A percentile compares a stretch with the other conserved stretches of the same genome.
Evolutionary conservation across 345 rosid genomes (phyloP).

Genomic region (Populus nigra): DNA sequence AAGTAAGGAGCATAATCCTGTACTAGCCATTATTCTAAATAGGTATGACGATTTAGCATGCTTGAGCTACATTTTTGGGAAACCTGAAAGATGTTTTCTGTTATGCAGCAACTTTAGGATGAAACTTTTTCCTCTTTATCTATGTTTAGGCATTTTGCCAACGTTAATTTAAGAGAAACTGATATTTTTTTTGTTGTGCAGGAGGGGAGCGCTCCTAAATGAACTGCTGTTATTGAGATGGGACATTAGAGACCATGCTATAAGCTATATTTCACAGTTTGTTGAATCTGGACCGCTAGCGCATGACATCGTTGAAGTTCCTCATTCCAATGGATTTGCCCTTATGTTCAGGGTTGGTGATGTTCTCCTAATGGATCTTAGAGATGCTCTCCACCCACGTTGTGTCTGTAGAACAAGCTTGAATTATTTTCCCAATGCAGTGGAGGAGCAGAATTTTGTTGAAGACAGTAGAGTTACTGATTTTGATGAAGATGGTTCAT

Average conservation of each 20-base stretch:
- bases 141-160: conserved; percentile 19
- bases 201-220: conserved; percentile 64
- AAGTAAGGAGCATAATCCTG: conserved; percentile 65
- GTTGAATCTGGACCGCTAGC: conserved; percentile 81
- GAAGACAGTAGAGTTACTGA: conserved; percentile 81
- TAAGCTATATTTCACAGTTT: conserved; percentile 50
- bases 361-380: conserved; percentile 92
- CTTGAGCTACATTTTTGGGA: conserved; percentile 23
- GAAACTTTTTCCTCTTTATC: conserved; percentile 9
- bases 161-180: conserved; percentile 21
- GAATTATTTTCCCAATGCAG: conserved; percentile 52
- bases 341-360: conserved; percentile 90
- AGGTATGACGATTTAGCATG: conserved; percentile 55
- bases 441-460: conserved; percentile 66
- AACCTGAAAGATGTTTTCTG: conserved; percentile 6
- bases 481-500: conserved; percentile 90
- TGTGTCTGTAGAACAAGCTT: conserved; percentile 71
- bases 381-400: conserved; percentile 69
- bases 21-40: conserved; percentile 80
- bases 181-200: conserved; percentile 38
- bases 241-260: conserved; percentile 55
- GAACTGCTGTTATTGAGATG: conserved; percentile 70
- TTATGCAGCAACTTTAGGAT: conserved; percentile 14
- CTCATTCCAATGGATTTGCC: conserved; percentile 79
- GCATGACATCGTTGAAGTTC: conserved; percentile 78